Percentiles rank a stretch among this genome's conserved stretches.
phyloP scores from a whole-genome alignment of 2,329 filamentous ascomycete species.

The Pseudogymnoascus verrucosus region DNA sequence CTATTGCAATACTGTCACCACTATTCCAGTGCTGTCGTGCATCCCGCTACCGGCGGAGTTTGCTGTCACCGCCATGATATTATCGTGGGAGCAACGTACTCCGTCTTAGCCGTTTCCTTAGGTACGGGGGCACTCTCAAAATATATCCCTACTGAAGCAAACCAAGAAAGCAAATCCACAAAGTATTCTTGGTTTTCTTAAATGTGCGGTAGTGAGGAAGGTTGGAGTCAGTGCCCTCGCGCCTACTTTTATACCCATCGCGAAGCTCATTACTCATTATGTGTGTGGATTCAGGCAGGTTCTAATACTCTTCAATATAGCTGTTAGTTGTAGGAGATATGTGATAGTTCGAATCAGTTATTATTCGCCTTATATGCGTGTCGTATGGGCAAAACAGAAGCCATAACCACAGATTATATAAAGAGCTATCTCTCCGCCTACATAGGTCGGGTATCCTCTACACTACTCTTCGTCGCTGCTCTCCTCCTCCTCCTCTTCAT shows the following conservation, averaged over 20 bases:
- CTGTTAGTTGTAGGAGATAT: neutral
- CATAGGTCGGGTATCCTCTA: slow-evolving; percentile 1
- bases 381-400: neutral
- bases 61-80: neutral
- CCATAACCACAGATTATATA: neutral
- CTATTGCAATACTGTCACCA: neutral
- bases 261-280: neutral
- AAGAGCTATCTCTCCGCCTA: neutral
- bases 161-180: neutral
- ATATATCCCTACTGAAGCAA: neutral
- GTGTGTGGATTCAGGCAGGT: neutral
- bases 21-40: neutral
- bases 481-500: slow-evolving; percentile 20
- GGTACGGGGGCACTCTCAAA: neutral
- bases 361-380: neutral
- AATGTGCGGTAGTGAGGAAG: neutral
- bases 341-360: neutral
- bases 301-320: neutral
- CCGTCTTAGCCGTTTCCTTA: neutral
- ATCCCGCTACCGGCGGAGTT: neutral
- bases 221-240: neutral
- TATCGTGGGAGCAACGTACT: neutral
- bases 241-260: neutral
- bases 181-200: neutral
- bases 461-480: slow-evolving; percentile 15